Percentiles rank a stretch among this genome's conserved stretches.
Evolutionary conservation across 164 flowering plant species (phyloP).

Genomic region (Houttuynia cordata): DNA sequence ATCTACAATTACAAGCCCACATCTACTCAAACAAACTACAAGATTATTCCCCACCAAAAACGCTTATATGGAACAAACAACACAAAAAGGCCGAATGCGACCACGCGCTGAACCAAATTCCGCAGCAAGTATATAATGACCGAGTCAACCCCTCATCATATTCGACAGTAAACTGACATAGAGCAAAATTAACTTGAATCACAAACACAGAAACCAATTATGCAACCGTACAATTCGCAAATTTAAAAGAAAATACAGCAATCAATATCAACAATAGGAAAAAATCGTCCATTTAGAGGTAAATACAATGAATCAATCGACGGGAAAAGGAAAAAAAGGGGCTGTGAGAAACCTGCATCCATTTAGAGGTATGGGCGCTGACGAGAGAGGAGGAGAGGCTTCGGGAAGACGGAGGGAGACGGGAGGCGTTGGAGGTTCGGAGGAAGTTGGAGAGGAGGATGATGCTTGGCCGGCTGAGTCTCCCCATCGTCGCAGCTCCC

Average conservation of each 20-base stretch:
- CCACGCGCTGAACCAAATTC: too few relatives aligned
- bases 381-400: not conserved
- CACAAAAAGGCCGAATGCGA: not conserved
- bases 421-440: not conserved
- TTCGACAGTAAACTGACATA: too few relatives aligned
- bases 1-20: too few relatives aligned
- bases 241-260: not conserved
- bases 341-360: constrained; percentile 3
- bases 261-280: not conserved
- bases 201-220: not conserved
- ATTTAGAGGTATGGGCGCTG: constrained; percentile 2
- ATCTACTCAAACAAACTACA: not conserved
- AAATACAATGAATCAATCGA: too few relatives aligned
- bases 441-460: not conserved
- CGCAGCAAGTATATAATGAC: not conserved
- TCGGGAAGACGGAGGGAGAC: not conserved
- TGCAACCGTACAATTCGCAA: not conserved
- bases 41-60: not conserved
- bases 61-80: not conserved
- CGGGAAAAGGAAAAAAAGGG: not conserved
- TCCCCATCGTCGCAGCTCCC: not conserved
- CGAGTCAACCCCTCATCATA: too few relatives aligned
- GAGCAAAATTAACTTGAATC: too few relatives aligned
- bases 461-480: not conserved
- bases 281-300: too few relatives aligned